Base-by-base conservation (phyloP, 2,329 filamentous ascomycete genomes). In the Hypoxylon sp. region DNA sequence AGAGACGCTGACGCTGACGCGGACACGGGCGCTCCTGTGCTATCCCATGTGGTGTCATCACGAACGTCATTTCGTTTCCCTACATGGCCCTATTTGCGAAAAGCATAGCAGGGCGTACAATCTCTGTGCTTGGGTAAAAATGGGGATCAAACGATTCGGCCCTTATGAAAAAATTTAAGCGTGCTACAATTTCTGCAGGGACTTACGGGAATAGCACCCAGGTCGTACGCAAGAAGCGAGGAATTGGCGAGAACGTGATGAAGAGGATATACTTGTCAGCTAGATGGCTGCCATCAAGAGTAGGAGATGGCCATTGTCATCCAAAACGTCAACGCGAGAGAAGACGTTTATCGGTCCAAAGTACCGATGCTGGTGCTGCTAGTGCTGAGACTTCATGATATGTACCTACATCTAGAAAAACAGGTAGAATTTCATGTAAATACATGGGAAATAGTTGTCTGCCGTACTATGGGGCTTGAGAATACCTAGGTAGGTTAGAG, bases 161-260 rank as follows among this genome's bases (percentile, higher is more conserved):
- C 39, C 39, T 44, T 44, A 19, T 21, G 10, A 42, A 44, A 10
- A 8, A 27, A 27, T 4, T 27, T 27, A 27, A 44, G 17, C 17
- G 39, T 44, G 39, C 39, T 44, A 44, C 39, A 17, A 44, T 44
- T 44, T 17, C 6, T 44, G 39, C 39, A 44, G 39, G 39, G 39
- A 17, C n/a, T 44, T 44, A 44, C 39, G 39, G 7, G 39, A 44
- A 19, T 21, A 21, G 39, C 17, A 21, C 10, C 7, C 21, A 44
- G 17, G 39, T 44, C 17, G 39, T 19, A 44, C n/a, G 17, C 17
- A n/a, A 44, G 39, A 44, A 44, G 39, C 39, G 39, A 44, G 39
- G n/a, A 17, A 19, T 44, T 44, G 39, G 39, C 39, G 39, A 44
- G 39, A 11, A 21, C 7, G 15, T 44, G 17, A 11, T 44, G 11